Evolutionary conservation across 2,329 filamentous ascomycete species (phyloP), one percentile per base, ranked within the genome.

Genomic region (Colletotrichum spaethianum): DNA sequence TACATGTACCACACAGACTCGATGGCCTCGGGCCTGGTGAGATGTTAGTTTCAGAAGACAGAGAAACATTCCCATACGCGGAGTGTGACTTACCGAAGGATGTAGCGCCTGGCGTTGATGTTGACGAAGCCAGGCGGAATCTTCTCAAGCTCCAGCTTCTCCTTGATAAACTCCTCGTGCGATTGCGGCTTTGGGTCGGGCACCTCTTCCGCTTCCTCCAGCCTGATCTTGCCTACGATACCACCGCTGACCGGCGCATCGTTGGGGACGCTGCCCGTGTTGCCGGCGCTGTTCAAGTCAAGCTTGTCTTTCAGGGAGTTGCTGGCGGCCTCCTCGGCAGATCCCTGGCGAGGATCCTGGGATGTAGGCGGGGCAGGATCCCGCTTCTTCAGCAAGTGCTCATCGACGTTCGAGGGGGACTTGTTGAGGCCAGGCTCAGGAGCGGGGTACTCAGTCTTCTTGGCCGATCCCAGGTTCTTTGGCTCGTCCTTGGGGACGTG

Each of bases 1-100:
- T 97, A 96, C 86, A 97, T 92, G 83, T 95, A 93, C 88, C 94
- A 97, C 18, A 97, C 91, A 0, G 92, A 94, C 78, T 97, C 94
- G 76, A 97, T 95, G 0, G 93, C 94, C 84, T 97, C 94, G 26
- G 94, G 94, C 28, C 93, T 93, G 74, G 71, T 12, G 11, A 23
- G 72, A 31, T 70, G 74, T 77, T 57, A 80, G 77, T 53, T 62
- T 53, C 9, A 11, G n/a, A 23, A 57, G 5, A 16, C 20, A 3
- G 26, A 26, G 11, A 23, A 18, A 6, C 23, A 52, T 67, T 63
- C 63, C 65, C 60, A 73, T 61, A 74, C 16, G 72, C 66, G 6
- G 67, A 77, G 81, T 78, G 18, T 31, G 8, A 76, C 86, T 79
- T 85, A 91, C 90, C 90, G 85, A 42, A 93, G 85, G 73, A 92